Evolutionary conservation across 768 basidiomycete genomes (phyloP).

Genomic region (Serendipita sp.): DNA sequence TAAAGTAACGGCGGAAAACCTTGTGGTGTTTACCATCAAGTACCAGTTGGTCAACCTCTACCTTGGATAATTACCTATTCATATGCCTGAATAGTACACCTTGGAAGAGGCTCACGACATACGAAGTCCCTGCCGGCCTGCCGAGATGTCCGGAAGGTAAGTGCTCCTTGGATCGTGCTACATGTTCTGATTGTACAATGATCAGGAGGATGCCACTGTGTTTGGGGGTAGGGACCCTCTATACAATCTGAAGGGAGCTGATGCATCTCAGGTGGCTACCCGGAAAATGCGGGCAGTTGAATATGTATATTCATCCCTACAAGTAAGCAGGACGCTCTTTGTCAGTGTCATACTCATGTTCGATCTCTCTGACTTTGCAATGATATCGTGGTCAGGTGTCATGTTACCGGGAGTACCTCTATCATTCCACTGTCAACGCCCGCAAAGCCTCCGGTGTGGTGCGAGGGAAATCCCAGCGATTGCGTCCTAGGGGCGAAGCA

Average conservation of each 20-base stretch:
- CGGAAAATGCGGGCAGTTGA: constrained; percentile 6
- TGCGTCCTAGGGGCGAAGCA: constrained; percentile 4
- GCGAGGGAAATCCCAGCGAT: background rate
- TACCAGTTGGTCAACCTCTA: background rate
- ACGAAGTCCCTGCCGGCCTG: constrained; percentile 8
- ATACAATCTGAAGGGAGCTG: background rate
- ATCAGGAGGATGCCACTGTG: constrained; percentile 7
- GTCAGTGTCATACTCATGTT: background rate
- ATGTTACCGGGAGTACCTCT: background rate
- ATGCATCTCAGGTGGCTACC: background rate
- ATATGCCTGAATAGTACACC: background rate
- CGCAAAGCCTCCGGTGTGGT: background rate
- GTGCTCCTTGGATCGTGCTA: no score
- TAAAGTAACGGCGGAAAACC: constrained; percentile 3
- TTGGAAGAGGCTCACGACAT: constrained; percentile 6
- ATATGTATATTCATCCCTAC: constrained; percentile 10
- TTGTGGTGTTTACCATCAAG: constrained; percentile 8
- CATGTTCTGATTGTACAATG: no score
- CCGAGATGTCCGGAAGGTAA: background rate
- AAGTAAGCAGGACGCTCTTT: background rate
- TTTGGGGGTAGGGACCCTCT: background rate
- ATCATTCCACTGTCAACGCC: background rate
- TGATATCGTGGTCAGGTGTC: background rate
- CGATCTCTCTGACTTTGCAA: background rate
- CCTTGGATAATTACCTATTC: background rate